Base-by-base conservation (phyloP, 176 grass and related monocot genomes). In the Miscanthus lutarioriparius region DNA sequence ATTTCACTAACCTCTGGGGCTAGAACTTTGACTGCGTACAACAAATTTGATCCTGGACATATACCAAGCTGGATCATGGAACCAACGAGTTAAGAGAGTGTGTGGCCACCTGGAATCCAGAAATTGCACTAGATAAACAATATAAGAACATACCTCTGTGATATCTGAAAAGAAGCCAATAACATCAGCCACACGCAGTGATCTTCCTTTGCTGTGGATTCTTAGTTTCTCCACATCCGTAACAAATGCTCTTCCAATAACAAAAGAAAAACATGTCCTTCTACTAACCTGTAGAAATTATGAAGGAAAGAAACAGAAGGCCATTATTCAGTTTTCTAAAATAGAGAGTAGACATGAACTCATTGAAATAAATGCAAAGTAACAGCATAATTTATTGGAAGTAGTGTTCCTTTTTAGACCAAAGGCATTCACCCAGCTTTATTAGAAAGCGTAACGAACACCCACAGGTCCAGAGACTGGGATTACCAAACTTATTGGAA, bases 221-320 rank as follows among this genome's bases (percentile, higher is more conserved):
- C 91, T 94, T 80, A 99, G 87, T 87, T 99, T 99, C 62, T 96
- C 93, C 82, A 99, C 91, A 88, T 99, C 97, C 28, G 91, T 93
- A 80, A 96, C 93, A 89, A 99, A 99, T 67, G 97, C 97, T 75
- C 97, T 94, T 43, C 41, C 41, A 43, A 43, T 43, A 43, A 43
- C 41, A 43, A 43, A 43, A 43, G 41, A 43, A 43, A 43, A 43
- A 43, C 87, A 43, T 43, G 41, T 43, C 10, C 92, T 40, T 9
- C 41, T 43, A 43, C 41, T 43, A 43, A 43, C 41, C 41, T 43
- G 41, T 43, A 43, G 10, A 43, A 43, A 11, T 43, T 43, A 43
- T 43, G 41, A 43, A 43, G 41, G 41, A 43, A 43, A 43, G 41
- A 43, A 43, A 43, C 41, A 43, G 41, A 43, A 43, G 39, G 5